Conservation (phyloP, 768 basidiomycete genomes). For the Hebeloma cylindrosporum region DNA sequence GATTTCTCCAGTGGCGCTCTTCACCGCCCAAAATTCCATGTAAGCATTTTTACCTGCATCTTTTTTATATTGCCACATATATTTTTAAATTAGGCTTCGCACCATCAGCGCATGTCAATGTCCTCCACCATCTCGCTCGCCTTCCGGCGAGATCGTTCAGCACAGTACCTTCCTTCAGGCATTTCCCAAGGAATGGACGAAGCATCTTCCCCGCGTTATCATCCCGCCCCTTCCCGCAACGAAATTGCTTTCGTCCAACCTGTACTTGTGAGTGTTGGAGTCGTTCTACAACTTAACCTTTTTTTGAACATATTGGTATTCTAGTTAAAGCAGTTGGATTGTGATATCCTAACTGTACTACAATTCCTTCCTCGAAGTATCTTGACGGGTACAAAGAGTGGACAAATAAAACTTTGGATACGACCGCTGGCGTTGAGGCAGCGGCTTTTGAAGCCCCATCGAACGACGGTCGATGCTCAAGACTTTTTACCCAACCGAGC, state of each 20-base stretch:
- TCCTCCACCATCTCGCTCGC: conserved; percentile 77
- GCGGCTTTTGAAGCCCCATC: conserved; percentile 29
- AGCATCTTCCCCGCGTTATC: conserved; percentile 56
- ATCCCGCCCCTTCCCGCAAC: conserved; percentile 86
- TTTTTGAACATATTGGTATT: neutral
- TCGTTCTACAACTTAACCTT: neutral
- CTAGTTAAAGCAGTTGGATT: conserved; percentile 80
- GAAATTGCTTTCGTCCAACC: conserved; percentile 91
- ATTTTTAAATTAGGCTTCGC: conserved; percentile 40
- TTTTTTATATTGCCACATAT: neutral
- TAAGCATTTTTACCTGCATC: conserved; percentile 21
- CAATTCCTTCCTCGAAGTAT: conserved; percentile 76
- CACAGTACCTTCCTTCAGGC: conserved; percentile 50
- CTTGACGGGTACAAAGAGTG: conserved; percentile 74
- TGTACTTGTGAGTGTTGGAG: conserved; percentile 62
- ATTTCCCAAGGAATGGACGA: conserved; percentile 39
- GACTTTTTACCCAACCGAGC: conserved; percentile 26
- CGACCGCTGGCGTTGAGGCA: conserved; percentile 59
- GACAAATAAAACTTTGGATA: conserved; percentile 84
- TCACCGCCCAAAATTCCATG: conserved; percentile 83
- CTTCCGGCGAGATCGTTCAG: conserved; percentile 62
- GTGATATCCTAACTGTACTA: conserved; percentile 74
- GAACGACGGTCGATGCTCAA: conserved; percentile 25
- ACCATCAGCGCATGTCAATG: conserved; percentile 75
- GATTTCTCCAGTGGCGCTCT: conserved; percentile 89